phyloP scores from a whole-genome alignment of 164 flowering plant species.

The Platanus orientalis region DNA sequence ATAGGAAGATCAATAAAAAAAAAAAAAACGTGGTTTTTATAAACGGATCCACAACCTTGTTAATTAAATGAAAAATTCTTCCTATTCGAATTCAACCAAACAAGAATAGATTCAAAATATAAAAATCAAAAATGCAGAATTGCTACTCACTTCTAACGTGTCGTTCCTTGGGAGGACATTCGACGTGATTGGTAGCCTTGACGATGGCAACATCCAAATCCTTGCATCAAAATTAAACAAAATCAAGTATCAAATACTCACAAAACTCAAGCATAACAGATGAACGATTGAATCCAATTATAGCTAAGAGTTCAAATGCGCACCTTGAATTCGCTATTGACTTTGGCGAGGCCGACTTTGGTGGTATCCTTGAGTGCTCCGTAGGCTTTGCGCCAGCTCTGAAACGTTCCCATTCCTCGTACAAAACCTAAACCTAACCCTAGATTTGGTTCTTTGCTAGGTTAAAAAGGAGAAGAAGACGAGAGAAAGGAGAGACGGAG shows the following conservation, averaged over 20 bases:
- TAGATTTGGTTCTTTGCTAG: too few relatives aligned
- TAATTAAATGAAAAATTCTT: too few relatives aligned
- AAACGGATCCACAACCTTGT: too few relatives aligned
- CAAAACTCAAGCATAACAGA: neutral
- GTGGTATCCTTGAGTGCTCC: too few relatives aligned
- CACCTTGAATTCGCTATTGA: too few relatives aligned
- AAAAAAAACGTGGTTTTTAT: neutral
- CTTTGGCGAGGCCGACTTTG: too few relatives aligned
- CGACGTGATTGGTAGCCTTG: constrained; percentile 88
- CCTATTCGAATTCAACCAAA: too few relatives aligned
- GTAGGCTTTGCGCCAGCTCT: constrained; percentile 50
- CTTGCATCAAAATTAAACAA: constrained; percentile 25
- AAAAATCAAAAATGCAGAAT: neutral
- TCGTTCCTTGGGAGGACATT: constrained; percentile 75
- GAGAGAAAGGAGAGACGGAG: too few relatives aligned
- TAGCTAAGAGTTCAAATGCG: neutral
- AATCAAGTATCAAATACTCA: neutral
- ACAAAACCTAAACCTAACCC: neutral
- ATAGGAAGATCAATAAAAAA: neutral
- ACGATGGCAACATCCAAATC: constrained; percentile 84
- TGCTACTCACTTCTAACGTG: constrained; percentile 62
- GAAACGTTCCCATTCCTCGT: constrained; percentile 26
- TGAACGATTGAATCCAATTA: neutral
- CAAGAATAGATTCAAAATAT: constrained; percentile 4
- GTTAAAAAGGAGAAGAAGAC: too few relatives aligned